Evolutionary conservation across 108 stramenopile genomes (phyloP), one percentile per base, ranked within the genome.

Genomic region (Parmales sp.): DNA sequence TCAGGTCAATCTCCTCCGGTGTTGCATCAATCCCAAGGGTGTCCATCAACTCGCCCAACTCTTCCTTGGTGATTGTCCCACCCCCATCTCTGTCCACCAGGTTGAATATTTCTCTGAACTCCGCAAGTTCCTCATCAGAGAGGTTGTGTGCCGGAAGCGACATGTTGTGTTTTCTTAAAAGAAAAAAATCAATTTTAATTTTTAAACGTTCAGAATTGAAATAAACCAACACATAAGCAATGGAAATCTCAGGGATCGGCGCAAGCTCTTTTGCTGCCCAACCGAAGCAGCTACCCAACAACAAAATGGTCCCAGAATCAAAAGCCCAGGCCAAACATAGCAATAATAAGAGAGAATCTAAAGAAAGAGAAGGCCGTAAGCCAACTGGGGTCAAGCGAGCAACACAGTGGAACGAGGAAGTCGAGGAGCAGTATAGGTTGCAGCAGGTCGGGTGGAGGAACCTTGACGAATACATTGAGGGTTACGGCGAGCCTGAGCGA

Each of bases 41-140:
- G 19, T 81, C 83, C 83, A 86, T 74, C 25, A 86, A 60, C 28
- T 86, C 83, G 11, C 77, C 83, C 5, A 86, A 78, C 68, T 86
- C 85, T n/a, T 71, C 81, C 46, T 80, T 84, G 9, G 70, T 81
- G 41, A 86, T 84, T 0, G 74, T 75, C 5, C 84, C 84, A 28
- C 84, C 84, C 38, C 83, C 82, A 73, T 85, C 84, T 49, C 68
- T 49, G 48, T 84, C 83, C n/a, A 83, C 82, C 0, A 84, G 78
- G 39, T 80, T 78, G 51, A 84, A 84, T 22, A 84, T 81, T 45
- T 83, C 82, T 23, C 79, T 65, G 37, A 78, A 83, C 43, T 83
- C 80, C 18, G 54, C 63, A 1, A 83, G 75, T 64, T 83, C 82
- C 34, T 72, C 69, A 36, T 41, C 22, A n/a, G 43, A 64, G 13